Base-by-base conservation (phyloP, 1,139 yeast genomes). In the Candida neerlandica region DNA sequence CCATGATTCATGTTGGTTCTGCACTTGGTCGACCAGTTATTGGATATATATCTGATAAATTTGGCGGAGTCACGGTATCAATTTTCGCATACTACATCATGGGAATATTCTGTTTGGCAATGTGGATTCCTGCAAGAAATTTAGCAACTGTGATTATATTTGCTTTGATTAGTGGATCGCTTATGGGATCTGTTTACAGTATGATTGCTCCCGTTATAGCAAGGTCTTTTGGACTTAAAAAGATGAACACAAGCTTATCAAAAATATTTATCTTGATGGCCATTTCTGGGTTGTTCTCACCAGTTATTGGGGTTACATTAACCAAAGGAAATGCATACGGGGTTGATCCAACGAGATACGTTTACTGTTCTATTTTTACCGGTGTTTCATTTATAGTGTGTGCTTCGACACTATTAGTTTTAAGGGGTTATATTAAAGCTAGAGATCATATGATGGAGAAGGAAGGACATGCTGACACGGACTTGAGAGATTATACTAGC, bases 301-400 rank as follows among this genome's bases (percentile, higher is more conserved):
- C 86, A 3, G 73, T 81, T 14, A 75, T 82, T 51, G 86, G 86
- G 1, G 69, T 79, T 29, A 63, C 74, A 10, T 64, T 81, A 46
- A 78, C 77, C 47, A 63, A 68, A 9, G 67, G 70, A 1, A 49
- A 46, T 4, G 72, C 70, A 0, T 63, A 61, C 0, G 73, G 77
- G 3, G 60, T 64, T 1, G 68, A 68, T 50, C 81, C 85, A 2
- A 60, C 66, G 1, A 81, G 75, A 56, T 82, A 81, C 59, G 60
- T 64, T 30, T 58, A 78, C 55, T 80, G 84, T 39, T 68, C 83
- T 0, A 72, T 82, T 3, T 82, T 81, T 61, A 78, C 82, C 19
- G 86, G 86, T 0, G 62, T 67, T 3, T 67, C 80, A 4, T 82
- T 78, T 57, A 49, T 77, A n/a, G 79, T 64, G 1, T 74, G 81